These are phyloP conservation scores for Leersia perrieri DNA, from an alignment of 176 grass and related monocot genomes.

Conservation along the genomic window DNA sequence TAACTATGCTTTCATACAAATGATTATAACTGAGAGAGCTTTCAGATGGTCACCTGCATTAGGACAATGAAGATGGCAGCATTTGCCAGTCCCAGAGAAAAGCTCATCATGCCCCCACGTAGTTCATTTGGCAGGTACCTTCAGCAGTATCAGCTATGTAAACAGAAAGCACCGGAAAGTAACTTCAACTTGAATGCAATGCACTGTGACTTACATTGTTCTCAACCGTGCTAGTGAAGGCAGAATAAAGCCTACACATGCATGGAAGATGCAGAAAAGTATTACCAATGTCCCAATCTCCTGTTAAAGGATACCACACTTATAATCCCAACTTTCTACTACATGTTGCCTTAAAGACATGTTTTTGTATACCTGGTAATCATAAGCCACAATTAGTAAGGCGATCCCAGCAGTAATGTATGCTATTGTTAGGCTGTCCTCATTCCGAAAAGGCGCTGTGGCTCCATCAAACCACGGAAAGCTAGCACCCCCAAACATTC, in stretches of 20 bases:
- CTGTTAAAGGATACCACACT: conserved; percentile 36
- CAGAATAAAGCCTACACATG: conserved; percentile 82
- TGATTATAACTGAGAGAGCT: neutral
- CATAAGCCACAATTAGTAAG: conserved; percentile 77
- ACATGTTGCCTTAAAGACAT: neutral
- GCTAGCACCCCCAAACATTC: conserved; percentile 63
- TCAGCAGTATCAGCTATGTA: conserved; percentile 25
- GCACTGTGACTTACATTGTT: conserved; percentile 78
- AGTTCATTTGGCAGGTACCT: conserved; percentile 95
- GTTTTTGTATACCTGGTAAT: conserved; percentile 64
- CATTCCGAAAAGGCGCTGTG: conserved; percentile 41
- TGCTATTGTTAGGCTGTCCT: conserved; percentile 71
- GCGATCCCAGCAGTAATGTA: conserved; percentile 48
- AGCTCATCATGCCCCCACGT: conserved; percentile 94
- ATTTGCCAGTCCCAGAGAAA: conserved; percentile 67
- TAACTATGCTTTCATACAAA: neutral
- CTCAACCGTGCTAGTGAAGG: conserved; percentile 81
- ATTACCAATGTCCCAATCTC: conserved; percentile 74
- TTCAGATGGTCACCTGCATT: conserved; percentile 45
- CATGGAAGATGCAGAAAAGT: conserved; percentile 84
- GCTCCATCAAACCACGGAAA: conserved; percentile 78
- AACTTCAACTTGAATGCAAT: neutral
- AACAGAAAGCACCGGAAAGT: neutral
- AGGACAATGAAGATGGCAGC: conserved; percentile 52
- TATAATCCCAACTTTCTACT: neutral